Evolutionary conservation across 768 basidiomycete species (phyloP).

Genomic region (Calvatia gigantea): DNA sequence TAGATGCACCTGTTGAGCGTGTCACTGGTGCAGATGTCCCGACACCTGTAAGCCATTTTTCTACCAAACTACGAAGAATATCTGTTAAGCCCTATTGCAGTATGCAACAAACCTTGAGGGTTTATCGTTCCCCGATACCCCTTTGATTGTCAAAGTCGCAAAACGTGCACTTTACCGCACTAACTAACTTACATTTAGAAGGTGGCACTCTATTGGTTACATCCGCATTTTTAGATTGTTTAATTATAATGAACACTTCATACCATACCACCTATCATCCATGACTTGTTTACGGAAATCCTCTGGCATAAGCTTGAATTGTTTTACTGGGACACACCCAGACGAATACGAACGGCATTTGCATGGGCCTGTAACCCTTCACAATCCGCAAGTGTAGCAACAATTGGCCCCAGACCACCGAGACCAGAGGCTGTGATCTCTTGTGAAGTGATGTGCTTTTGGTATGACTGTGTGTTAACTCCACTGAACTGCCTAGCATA

Average conservation of each 20-base stretch:
- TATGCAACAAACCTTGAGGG: conserved; percentile 89
- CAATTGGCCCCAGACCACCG: conserved; percentile 76
- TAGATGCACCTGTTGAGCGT: conserved; percentile 97
- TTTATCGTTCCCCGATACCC: conserved; percentile 91
- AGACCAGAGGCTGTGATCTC: conserved; percentile 83
- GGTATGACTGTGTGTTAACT: conserved; percentile 95
- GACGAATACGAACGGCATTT: conserved; percentile 88
- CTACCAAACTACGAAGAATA: conserved; percentile 7
- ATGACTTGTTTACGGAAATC: conserved; percentile 12
- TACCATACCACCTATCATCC: conserved; percentile 21
- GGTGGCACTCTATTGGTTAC: conserved; percentile 9
- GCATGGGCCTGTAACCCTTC: conserved; percentile 95
- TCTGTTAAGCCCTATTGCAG: conserved; percentile 31
- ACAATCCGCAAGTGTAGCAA: conserved; percentile 87
- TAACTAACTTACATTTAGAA: conserved; percentile 52
- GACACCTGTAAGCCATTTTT: conserved; percentile 59
- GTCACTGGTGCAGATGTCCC: conserved; percentile 97
- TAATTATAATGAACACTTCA: conserved; percentile 20
- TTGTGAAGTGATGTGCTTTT: conserved; percentile 98
- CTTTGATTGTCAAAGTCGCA: conserved; percentile 89
- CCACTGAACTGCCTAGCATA: conserved; percentile 98
- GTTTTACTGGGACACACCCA: conserved; percentile 27
- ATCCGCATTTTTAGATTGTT: conserved; percentile 26
- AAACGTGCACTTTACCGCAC: conserved; percentile 90
- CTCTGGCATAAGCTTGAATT: not conserved